Base-by-base conservation (phyloP, 768 basidiomycete species). In the Phylloporus sp. region DNA sequence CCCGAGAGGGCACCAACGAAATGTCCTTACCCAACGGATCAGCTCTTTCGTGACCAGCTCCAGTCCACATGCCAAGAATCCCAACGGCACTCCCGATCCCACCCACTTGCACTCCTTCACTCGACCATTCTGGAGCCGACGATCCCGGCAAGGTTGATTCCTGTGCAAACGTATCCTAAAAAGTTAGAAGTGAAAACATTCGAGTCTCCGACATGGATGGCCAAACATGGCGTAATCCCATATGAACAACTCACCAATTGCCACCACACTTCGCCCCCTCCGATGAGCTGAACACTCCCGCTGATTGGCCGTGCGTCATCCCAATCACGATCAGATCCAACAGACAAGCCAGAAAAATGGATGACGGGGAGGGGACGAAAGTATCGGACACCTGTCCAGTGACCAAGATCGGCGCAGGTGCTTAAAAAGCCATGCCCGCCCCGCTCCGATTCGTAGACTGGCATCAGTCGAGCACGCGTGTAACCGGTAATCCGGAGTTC, bases 31-130 rank as follows among this genome's bases (percentile, higher is more conserved):
- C 79, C 2, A 79, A 56, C 2, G 76, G 77, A 57, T 76, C 76
- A 6, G 62, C 63, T 5, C 52, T 50, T 53, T 76, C 76, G 54
- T 82, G 80, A 16, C 60, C 60, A 13, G 75, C 75, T 8, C 79
- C 78, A 0, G 81, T 81, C 80, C 80, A 82, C 67, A 76, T 58
- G 8, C 81, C 82, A 2, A 84, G 66, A 2, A 80, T 62, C 9
- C 83, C 82, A 20, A 72, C 59, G 0, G 73, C 75, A n/a, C 79
- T 79, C 6, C 79, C 80, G 15, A 78, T 65, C 2, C 75, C 75
- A 12, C 83, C 83, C 11, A 83, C 62, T 53, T 84, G 82, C 0
- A 84, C 67, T n/a, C 73, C 78, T 53, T 84, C 81, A 12, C 73
- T 76, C 2, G 69, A 65, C 82, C 81, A 84, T 54, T 80, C 75